phyloP scores from a whole-genome alignment of 805 yeast species.

The Metschnikowia santaceciliae region DNA sequence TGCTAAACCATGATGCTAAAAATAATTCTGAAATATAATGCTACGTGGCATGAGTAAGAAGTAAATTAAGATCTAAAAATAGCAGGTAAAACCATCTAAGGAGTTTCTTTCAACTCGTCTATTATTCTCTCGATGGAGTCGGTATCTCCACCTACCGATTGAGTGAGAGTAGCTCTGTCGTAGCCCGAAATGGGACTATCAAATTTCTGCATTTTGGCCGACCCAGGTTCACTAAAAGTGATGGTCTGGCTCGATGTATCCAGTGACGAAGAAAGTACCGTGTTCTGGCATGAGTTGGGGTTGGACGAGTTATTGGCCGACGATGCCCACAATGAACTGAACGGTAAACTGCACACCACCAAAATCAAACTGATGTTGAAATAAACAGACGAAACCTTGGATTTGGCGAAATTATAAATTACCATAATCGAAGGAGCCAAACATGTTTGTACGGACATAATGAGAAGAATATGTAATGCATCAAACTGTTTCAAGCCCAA shows the following conservation, averaged over 20 bases:
- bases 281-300: slow-evolving; percentile 19
- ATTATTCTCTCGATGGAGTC: slow-evolving; percentile 15
- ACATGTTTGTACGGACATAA: slow-evolving; percentile 81
- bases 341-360: slow-evolving; percentile 70
- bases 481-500: slow-evolving; percentile 82
- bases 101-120: slow-evolving; percentile 9
- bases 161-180: slow-evolving; percentile 11
- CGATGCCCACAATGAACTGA: slow-evolving; percentile 87
- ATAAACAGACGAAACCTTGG: slow-evolving; percentile 31
- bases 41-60: too few species aligned
- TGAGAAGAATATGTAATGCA: slow-evolving; percentile 71
- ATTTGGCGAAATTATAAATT: slow-evolving; percentile 44
- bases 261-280: slow-evolving; percentile 10
- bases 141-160: slow-evolving; percentile 8
- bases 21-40: too few species aligned
- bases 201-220: slow-evolving; percentile 6
- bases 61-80: too few species aligned
- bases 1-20: too few species aligned
- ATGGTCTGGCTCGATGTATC: slow-evolving; percentile 5
- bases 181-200: slow-evolving; percentile 8
- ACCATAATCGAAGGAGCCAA: slow-evolving; percentile 70
- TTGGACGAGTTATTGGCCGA: slow-evolving; percentile 48
- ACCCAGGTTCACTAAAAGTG: slow-evolving; percentile 1
- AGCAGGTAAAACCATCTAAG: neutral
- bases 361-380: slow-evolving; percentile 54